Percentiles rank a stretch among this genome's conserved stretches.
These are phyloP conservation scores for Magnolia changhungtana DNA, from an alignment of 164 flowering plant genomes.

Conservation along the genomic window DNA sequence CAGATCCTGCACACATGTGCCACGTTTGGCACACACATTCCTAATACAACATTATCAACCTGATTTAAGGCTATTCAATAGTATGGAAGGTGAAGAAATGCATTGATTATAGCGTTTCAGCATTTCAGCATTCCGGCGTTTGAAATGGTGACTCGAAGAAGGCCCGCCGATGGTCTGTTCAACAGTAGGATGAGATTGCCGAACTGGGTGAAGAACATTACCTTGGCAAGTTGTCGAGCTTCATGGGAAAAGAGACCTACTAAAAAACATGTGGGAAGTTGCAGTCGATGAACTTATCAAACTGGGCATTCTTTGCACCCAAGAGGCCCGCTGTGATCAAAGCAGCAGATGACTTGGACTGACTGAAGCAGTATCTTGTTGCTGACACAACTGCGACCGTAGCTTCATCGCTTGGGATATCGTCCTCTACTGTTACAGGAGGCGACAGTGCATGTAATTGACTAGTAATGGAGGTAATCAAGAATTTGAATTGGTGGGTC, in stretches of 20 bases:
- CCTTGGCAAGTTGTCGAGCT: constrained; percentile 16
- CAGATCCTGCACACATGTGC: no score
- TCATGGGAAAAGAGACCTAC: constrained; percentile 14
- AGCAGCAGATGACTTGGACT: constrained; percentile 30
- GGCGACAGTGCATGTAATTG: neutral
- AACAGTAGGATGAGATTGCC: constrained; percentile 18
- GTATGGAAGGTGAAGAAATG: constrained; percentile 27
- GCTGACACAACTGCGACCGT: constrained; percentile 28
- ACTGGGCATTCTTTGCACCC: constrained; percentile 33
- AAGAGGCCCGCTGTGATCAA: constrained; percentile 27
- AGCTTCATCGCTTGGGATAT: constrained; percentile 23
- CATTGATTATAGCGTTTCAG: constrained; percentile 22
- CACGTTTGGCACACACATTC: no score
- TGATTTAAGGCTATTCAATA: constrained; percentile 6
- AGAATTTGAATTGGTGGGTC: neutral
- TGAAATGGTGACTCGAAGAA: constrained; percentile 27
- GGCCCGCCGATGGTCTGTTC: constrained; percentile 30
- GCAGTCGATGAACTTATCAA: constrained; percentile 23
- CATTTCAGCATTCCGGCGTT: constrained; percentile 27
- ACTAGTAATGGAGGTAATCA: neutral
- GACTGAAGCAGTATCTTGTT: constrained; percentile 26
- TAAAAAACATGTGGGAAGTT: constrained; percentile 23
- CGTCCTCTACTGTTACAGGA: constrained; percentile 12
- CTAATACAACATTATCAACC: neutral
- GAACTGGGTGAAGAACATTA: constrained; percentile 29